phyloP scores from a whole-genome alignment of 2,329 filamentous ascomycete species.

The Hypoxylon sp. region DNA sequence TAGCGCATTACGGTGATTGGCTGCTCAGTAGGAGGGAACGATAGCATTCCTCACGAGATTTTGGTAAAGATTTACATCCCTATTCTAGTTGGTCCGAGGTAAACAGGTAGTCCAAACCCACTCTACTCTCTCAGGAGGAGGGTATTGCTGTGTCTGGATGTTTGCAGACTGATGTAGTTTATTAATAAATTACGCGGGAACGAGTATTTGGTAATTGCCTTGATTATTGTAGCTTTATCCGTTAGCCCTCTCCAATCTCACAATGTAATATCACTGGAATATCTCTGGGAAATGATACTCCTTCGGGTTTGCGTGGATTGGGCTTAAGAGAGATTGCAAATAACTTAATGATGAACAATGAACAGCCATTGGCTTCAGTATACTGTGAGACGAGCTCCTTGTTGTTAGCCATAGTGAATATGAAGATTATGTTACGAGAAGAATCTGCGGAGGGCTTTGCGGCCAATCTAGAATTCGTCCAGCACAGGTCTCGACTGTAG shows the following conservation, averaged over 20 bases:
- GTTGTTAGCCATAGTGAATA: neutral
- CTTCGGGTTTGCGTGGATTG: neutral
- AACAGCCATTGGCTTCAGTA: neutral
- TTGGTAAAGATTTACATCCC: conserved; percentile 18
- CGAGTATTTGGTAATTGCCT: neutral
- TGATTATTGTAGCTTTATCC: neutral
- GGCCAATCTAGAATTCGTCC: neutral
- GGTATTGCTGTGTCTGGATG: neutral
- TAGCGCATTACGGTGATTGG: conserved; percentile 12
- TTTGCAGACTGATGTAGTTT: neutral
- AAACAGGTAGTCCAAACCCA: neutral
- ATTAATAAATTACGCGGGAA: neutral
- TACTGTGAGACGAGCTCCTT: neutral
- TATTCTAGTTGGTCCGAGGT: conserved; percentile 9
- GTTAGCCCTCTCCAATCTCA: neutral
- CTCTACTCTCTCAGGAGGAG: neutral
- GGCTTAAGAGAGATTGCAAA: neutral
- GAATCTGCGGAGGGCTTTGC: neutral
- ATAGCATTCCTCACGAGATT: neutral
- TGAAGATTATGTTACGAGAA: neutral
- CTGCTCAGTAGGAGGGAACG: neutral
- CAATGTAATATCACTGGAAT: neutral
- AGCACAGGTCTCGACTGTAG: neutral
- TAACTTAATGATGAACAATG: neutral
- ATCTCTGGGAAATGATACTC: neutral